Evolutionary conservation across 2,329 filamentous ascomycete species (phyloP), one percentile per base, ranked within the genome.

Genomic region (Akanthomyces dipterigenus): DNA sequence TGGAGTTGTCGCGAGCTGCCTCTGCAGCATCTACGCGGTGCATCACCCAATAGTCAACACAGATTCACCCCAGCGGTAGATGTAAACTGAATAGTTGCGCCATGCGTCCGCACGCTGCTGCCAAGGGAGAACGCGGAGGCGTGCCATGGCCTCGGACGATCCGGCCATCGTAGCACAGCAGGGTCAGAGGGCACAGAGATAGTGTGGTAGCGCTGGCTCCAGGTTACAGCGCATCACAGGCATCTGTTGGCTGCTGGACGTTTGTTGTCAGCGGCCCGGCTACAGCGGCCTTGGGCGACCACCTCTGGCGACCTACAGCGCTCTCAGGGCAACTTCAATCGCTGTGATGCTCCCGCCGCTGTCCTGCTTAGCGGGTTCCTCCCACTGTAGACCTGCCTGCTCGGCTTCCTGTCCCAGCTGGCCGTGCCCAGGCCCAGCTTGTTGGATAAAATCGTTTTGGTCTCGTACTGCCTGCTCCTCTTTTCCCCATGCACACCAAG

Each of bases 401-500:
- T 2, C 31, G 7, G 31, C 8, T 14, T 55, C 22, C 53, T 24
- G 36, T 38, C 36, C 12, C 36, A 16, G 36, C 11, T 24, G 16
- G 40, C 49, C 31, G 34, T 22, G 24, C 42, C 31, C 31, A 34
- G 31, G 31, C 31, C n/a, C n/a, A n/a, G n/a, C n/a, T n/a, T n/a
- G 31, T 34, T 34, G 31, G 64, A 66, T 64, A 67, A 67, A 67
- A 67, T 67, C 65, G 58, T 63, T 34, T 59, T 62, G 61, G 64
- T 63, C 63, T 67, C 63, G 60, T 43, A 55, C 54, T 49, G 57
- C 22, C 49, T 58, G 62, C 65, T 66, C 65, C 66, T 67, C 65
- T 67, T 67, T 67, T 67, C 65, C 66, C 65, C 63, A 65, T 66
- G 63, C 65, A 67, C 66, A 67, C 63, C 54, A 46, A 34, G 63